Evolutionary conservation across 2,329 filamentous ascomycete species (phyloP).

Genomic region (Colletotrichum sp.): DNA sequence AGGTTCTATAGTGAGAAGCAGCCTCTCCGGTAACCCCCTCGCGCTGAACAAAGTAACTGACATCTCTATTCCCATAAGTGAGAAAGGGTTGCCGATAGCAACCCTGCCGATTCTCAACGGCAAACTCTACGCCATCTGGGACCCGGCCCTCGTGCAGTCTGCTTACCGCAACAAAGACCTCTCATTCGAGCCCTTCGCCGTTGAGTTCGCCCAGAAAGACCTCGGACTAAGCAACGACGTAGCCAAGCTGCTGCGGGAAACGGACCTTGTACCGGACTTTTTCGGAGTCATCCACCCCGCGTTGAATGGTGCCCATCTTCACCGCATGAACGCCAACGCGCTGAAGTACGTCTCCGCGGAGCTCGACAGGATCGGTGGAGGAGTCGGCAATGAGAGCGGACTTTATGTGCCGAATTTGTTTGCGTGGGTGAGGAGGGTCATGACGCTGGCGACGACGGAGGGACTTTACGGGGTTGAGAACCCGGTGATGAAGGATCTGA

Average conservation of each 20-base stretch:
- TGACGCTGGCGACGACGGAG: constrained; percentile 41
- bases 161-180: constrained; percentile 45
- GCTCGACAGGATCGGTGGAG: not conserved
- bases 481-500: constrained; percentile 37
- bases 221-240: constrained; percentile 39
- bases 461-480: constrained; percentile 49
- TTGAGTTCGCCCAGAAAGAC: constrained; percentile 40
- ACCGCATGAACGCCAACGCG: not conserved
- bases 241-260: constrained; percentile 35
- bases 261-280: not conserved
- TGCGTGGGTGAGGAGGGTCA: constrained; percentile 38
- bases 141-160: constrained; percentile 41
- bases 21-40: no score
- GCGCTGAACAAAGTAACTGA: not conserved
- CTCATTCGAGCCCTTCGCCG: constrained; percentile 46
- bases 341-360: not conserved
- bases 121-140: constrained; percentile 48
- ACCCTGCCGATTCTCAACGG: constrained; percentile 48
- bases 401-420: constrained; percentile 40
- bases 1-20: constrained; percentile 38
- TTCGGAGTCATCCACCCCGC: not conserved
- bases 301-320: not conserved
- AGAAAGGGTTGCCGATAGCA: constrained; percentile 38
- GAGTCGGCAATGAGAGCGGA: constrained; percentile 2
- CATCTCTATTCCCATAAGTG: not conserved